phyloP scores from a whole-genome alignment of 192 early-diverging fungal genomes.

The Powellomyces hirtus region DNA sequence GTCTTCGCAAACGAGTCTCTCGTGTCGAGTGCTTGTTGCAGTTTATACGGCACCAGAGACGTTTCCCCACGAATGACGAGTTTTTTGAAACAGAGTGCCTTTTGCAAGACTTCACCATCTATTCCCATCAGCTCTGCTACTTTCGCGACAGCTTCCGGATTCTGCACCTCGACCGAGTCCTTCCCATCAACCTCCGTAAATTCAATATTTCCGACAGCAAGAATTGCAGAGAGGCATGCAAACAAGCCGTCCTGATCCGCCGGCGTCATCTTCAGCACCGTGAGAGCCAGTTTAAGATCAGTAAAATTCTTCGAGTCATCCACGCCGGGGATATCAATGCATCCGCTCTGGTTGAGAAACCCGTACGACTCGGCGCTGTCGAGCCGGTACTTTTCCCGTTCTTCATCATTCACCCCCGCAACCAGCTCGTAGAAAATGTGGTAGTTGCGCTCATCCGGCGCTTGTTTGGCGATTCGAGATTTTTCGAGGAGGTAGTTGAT shows the following conservation, averaged over 20 bases:
- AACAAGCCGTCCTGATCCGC: conserved; percentile 58
- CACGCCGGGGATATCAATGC: conserved; percentile 47
- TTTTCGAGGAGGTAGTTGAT: conserved; percentile 60
- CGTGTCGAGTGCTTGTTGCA: conserved; percentile 57
- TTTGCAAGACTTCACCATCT: conserved; percentile 64
- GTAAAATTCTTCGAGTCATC: conserved; percentile 58
- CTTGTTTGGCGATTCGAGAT: conserved; percentile 51
- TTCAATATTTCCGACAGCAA: conserved; percentile 47
- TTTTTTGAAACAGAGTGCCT: conserved; percentile 79
- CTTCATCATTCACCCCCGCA: conserved; percentile 43
- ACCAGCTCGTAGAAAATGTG: conserved; percentile 58
- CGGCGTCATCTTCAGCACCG: conserved; percentile 57
- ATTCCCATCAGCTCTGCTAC: conserved; percentile 82
- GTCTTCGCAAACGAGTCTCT: conserved; percentile 56
- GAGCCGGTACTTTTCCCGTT: conserved; percentile 40
- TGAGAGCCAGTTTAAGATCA: conserved; percentile 78
- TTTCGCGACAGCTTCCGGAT: conserved; percentile 68
- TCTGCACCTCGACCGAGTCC: conserved; percentile 70
- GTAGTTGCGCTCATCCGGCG: conserved; percentile 53
- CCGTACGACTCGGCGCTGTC: conserved; percentile 23
- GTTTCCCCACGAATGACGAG: conserved; percentile 84
- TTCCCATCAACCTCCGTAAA: conserved; percentile 61
- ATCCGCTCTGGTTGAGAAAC: conserved; percentile 54
- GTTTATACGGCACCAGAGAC: conserved; percentile 87
- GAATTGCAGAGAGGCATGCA: conserved; percentile 36